Evolutionary conservation across 169 alveolate species (phyloP), one percentile per base, ranked within the genome.

Genomic region (Ichthyophthirius multifiliis): DNA sequence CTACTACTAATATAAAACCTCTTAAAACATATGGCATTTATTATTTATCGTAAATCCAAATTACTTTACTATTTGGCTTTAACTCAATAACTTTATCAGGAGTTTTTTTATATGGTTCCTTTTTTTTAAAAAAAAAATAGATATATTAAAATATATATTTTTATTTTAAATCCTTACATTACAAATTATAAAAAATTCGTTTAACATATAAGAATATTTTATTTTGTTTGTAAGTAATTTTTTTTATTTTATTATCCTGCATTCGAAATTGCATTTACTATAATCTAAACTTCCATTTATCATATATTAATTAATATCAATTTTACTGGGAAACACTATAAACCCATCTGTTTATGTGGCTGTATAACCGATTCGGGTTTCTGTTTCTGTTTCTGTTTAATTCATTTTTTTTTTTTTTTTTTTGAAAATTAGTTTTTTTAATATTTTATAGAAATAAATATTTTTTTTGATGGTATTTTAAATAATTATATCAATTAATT

Each of bases 41-140:
- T 5, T 30, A 5, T 39, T 44, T 67, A 34, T 67, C 45, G 35
- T 34, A 37, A 30, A 35, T 39, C 77, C 77, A 67, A 34, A 67
- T 62, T n/a, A 67, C 45, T 67, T 44, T 39, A 35, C 20, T 67
- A 23, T 41, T 34, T 6, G 77, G 77, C n/a, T 67, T 41, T 30
- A 67, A 41, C 15, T 34, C 35, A 20, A 67, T 67, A 41, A 67
- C 39, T 39, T 37, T 37, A 67, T 67, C 48, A 67, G 77, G 77
- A 32, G 18, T 37, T 15, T 39, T 67, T 39, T 67, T 37, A 67
- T 67, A 67, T 10, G 77, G 77, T 23, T 67, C n/a, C n/a, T n/a
- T n/a, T n/a, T n/a, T n/a, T n/a, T n/a, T n/a, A n/a, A n/a, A n/a
- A n/a, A n/a, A n/a, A n/a, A n/a, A n/a, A n/a, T n/a, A n/a, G n/a